Evolutionary conservation across 1,284 basidiomycete genomes (phyloP), one percentile per base, ranked within the genome.

Genomic region (Ustilago lituana): DNA sequence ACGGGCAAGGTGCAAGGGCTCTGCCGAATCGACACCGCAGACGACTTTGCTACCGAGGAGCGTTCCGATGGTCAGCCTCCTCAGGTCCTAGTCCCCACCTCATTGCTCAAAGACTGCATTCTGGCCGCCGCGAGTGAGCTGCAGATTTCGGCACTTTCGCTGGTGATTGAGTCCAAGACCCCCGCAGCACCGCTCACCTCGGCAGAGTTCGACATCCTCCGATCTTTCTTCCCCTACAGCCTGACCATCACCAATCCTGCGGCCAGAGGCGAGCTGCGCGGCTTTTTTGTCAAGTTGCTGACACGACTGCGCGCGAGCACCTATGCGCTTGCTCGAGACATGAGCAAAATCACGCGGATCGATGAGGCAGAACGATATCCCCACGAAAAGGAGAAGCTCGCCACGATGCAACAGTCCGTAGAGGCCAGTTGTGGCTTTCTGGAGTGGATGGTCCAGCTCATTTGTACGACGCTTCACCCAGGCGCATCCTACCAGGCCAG

Each of bases 401-500:
- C 50, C 4, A 32, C 32, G 0, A 52, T 65, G 51, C 40, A 59
- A 32, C 22, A 38, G 5, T 40, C 36, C 10, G 51, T 71, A 14
- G 58, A 46, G 14, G 56, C 51, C 4, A 71, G 69, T 33, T 63
- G 64, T 5, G 20, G 17, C 29, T 71, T 77, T 29, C 43, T 74
- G 23, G 44, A 53, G 22, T 57, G 62, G 55, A 53, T 76, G 49
- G 62, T 55, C 22, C 44, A 51, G 24, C 48, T 66, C 22, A 31
- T 68, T 9, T 52, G 60, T 23, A 49, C 54, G 11, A 68, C 73
- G 4, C 63, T 75, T 19, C 75, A 78, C 50, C 76, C 78, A 4
- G 76, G 76, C 26, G 70, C 76, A n/a, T 76, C 78, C 15, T 80
- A 79, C 44, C 61, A 76, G 24, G 45, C 70, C 36, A 64, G 61